Evolutionary conservation across 2,329 filamentous ascomycete genomes (phyloP), one percentile per base, ranked within the genome.

Genomic region (Ceratocystis destructans): DNA sequence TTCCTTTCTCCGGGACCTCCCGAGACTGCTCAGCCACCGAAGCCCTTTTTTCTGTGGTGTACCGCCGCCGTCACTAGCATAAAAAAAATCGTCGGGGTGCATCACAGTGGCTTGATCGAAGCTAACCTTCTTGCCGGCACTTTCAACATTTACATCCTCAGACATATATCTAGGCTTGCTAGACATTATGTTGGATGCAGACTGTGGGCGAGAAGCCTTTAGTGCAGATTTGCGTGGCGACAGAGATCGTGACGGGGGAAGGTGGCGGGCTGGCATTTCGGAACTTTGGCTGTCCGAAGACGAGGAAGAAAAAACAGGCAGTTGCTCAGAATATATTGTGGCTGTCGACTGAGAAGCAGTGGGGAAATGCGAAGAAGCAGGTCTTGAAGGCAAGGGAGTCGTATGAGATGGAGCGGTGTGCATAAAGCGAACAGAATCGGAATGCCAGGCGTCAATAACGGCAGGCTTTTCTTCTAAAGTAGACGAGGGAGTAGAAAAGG

Each of bases 221-320:
- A 92, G 72, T 1, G 88, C 88, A 1, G 88, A 90, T 73, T 93
- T 93, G 59, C 85, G 84, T 8, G 89, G 89, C 0, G 88, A 91
- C 10, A 88, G 77, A 4, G 88, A 89, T 61, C 89, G 81, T 37
- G 84, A 78, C 25, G 87, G 85, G 5, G 88, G 89, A 33, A 68
- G 61, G 31, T 70, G 69, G 48, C 66, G 68, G 20, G 67, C 45
- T 25, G 41, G 41, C 31, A 69, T 67, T 22, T 65, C 50, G 20
- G 62, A 20, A 22, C n/a, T 46, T 12, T 37, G 48, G 33, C 25
- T 59, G 5, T 59, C 55, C 5, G 55, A 59, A n/a, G 55, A 59
- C 7, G 28, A 33, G 22, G 31, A 59, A n/a, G 55, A 59, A 37
- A 37, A 37, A n/a, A 59, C 7, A 17, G 55, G 55, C 5, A 59